These are phyloP conservation scores for Chrysanthemum seticuspe DNA, from an alignment of 129 eudicot genomes.

Conservation along the genomic window DNA sequence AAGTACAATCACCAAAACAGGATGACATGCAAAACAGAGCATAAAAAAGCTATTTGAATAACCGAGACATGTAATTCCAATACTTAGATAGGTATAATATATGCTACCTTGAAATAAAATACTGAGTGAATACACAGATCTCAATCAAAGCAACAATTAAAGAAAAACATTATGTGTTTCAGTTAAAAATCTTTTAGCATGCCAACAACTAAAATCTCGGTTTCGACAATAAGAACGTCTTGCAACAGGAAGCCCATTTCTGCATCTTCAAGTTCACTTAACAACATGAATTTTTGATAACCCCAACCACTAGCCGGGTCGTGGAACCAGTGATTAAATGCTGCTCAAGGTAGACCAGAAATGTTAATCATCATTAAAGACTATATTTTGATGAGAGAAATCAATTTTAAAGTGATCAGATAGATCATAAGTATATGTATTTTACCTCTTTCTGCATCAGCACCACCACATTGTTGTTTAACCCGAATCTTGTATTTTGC, in stretches of 20 bases:
- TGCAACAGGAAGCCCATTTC: not conserved
- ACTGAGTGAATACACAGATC: too few species aligned
- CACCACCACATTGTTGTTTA: not conserved
- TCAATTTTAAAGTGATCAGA: too few species aligned
- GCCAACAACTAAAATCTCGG: conserved; percentile 11
- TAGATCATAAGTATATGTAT: too few species aligned
- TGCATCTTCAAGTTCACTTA: not conserved
- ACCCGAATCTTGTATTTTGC: not conserved
- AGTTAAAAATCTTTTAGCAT: conserved; percentile 4
- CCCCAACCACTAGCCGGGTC: not conserved
- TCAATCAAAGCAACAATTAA: too few species aligned
- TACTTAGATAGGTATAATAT: too few species aligned
- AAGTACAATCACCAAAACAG: too few species aligned
- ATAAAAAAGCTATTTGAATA: too few species aligned
- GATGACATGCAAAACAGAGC: too few species aligned
- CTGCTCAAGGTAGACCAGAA: not conserved
- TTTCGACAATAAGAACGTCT: not conserved
- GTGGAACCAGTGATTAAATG: not conserved
- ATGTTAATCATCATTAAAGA: not conserved
- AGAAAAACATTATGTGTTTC: not conserved
- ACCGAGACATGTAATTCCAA: too few species aligned
- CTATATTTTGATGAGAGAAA: too few species aligned
- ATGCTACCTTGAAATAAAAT: too few species aligned
- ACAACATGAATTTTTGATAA: not conserved
- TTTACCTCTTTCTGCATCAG: not conserved